Conservation (phyloP, 169 alveolate species). For the Babesia sp. region DNA sequence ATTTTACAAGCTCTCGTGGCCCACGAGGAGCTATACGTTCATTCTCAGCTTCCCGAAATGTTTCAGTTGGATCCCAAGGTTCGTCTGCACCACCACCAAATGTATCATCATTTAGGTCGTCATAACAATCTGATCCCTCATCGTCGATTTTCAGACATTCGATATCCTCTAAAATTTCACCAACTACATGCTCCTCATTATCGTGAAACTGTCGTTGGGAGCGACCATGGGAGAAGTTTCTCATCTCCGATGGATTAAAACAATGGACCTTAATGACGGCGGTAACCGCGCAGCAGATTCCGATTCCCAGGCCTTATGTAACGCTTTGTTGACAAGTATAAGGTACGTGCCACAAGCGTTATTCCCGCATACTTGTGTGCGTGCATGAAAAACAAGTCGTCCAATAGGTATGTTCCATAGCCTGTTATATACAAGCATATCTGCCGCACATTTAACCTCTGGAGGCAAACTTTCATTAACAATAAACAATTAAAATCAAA, state of each 20-base stretch:
- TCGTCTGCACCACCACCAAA: conserved; percentile 54
- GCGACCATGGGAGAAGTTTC: not conserved
- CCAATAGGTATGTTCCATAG: no score
- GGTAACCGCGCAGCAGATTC: not conserved
- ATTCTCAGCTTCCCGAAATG: conserved; percentile 58
- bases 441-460: no score
- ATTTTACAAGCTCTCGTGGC: conserved; percentile 41
- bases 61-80: conserved; percentile 66
- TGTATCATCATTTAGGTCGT: conserved; percentile 61
- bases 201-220: not conserved
- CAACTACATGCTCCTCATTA: conserved; percentile 47
- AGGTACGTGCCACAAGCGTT: not conserved
- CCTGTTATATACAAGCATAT: no score
- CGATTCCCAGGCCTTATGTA: not conserved
- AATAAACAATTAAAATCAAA: no score
- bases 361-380: no score
- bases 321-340: not conserved
- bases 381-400: no score
- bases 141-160: conserved; percentile 56
- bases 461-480: no score
- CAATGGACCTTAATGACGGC: not conserved
- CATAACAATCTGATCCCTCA: conserved; percentile 11
- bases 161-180: conserved; percentile 67
- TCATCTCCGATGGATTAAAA: conserved; percentile 18
- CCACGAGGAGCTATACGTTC: conserved; percentile 6